Percentiles rank a stretch among this genome's conserved stretches.
These are phyloP conservation scores for Fusarium tanahbumbuense DNA, from an alignment of 2,329 filamentous ascomycete species.

Conservation along the genomic window DNA sequence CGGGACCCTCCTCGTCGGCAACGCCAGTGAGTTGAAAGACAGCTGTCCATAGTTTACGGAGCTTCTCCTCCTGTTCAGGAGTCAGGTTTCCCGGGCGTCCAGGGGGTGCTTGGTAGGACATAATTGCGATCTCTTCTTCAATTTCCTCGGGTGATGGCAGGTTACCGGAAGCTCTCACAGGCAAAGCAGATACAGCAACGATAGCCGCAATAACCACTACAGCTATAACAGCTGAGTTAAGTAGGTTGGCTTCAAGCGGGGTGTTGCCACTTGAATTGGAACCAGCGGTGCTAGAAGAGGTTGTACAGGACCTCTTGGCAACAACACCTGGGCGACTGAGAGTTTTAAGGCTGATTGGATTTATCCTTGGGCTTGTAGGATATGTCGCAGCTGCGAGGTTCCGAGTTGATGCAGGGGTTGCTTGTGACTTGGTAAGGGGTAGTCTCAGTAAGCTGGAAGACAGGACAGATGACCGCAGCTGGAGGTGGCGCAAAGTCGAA, in stretches of 20 bases:
- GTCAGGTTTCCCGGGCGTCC: conserved; percentile 90
- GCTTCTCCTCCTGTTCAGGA: conserved; percentile 86
- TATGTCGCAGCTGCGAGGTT: conserved; percentile 20
- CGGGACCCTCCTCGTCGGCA: conserved; percentile 42
- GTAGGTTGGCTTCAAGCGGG: conserved; percentile 34
- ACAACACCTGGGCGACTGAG: not conserved
- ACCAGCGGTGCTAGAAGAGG: not conserved
- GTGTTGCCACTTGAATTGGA: conserved; percentile 2
- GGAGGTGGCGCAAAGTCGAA: conserved; percentile 19
- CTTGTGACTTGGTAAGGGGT: conserved; percentile 28
- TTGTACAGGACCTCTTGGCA: conserved; percentile 16
- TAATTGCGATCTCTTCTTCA: conserved; percentile 44
- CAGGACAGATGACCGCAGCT: conserved; percentile 29
- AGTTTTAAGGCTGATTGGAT: not conserved
- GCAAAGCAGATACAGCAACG: conserved; percentile 34
- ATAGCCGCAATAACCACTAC: conserved; percentile 22
- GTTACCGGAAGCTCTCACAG: conserved; percentile 7
- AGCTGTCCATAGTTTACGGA: conserved; percentile 86
- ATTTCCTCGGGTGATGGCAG: conserved; percentile 4
- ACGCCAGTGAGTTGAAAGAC: conserved; percentile 82
- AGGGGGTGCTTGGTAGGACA: conserved; percentile 62
- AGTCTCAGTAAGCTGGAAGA: conserved; percentile 22
- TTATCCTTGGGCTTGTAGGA: not conserved
- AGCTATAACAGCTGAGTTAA: conserved; percentile 31
- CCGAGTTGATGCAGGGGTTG: conserved; percentile 20